phyloP scores from a whole-genome alignment of 805 yeast genomes.

The Tetrapisispora fleetii region DNA sequence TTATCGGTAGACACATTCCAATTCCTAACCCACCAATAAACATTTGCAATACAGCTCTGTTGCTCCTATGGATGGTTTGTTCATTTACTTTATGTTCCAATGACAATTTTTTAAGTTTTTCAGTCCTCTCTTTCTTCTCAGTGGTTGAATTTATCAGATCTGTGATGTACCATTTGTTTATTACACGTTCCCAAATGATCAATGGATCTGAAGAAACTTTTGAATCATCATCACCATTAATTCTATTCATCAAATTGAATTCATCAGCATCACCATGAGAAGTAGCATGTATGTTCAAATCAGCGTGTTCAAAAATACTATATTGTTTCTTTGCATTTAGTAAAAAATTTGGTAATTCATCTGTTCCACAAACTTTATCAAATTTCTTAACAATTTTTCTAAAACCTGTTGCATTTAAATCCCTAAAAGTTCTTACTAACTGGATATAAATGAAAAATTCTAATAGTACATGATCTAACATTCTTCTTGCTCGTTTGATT shows the following conservation, averaged over 20 bases:
- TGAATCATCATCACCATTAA: conserved; percentile 1
- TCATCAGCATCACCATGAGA: conserved; percentile 8
- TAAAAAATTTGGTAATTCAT: conserved; percentile 21
- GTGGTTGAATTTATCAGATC: conserved; percentile 20
- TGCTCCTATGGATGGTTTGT: conserved; percentile 26
- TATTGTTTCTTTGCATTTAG: conserved; percentile 17
- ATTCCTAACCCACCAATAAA: conserved; percentile 52
- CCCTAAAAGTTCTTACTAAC: conserved; percentile 39
- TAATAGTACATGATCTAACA: conserved; percentile 21
- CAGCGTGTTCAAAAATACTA: conserved; percentile 19
- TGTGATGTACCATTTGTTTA: conserved; percentile 34
- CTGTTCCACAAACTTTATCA: conserved; percentile 46
- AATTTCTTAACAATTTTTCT: conserved; percentile 84
- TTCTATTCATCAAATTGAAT: conserved; percentile 5
- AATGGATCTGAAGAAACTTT: conserved; percentile 18
- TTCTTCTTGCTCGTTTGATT: conserved; percentile 7
- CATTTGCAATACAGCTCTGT: conserved; percentile 30
- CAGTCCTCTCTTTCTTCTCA: conserved; percentile 21
- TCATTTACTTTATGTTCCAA: conserved; percentile 26
- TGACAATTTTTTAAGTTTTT: conserved; percentile 21
- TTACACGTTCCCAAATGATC: conserved; percentile 24
- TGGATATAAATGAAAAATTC: conserved; percentile 26
- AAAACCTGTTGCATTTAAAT: conserved; percentile 77
- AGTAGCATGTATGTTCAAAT: conserved; percentile 14
- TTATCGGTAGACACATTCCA: conserved; percentile 59